These are phyloP conservation scores for Pythium volutum DNA, from an alignment of 352 stramenopile species.

Conservation along the genomic window DNA sequence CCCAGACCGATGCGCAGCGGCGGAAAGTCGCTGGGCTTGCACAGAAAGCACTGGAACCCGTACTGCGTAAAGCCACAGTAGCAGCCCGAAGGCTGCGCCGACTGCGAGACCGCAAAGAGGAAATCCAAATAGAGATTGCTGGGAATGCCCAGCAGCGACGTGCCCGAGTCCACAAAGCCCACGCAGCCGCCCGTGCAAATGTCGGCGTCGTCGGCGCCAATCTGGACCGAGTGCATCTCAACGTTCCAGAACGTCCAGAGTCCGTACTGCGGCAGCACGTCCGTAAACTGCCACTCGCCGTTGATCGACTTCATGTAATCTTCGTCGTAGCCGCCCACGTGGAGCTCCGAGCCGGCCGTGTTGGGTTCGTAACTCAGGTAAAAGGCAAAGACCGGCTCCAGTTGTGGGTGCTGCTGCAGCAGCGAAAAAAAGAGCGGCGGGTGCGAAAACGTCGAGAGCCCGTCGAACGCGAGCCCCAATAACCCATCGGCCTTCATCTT, in stretches of 20 bases:
- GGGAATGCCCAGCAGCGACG: constrained; percentile 94
- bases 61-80: constrained; percentile 81
- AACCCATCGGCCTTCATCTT: constrained; percentile 93
- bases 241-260: constrained; percentile 86
- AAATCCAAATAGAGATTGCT: constrained; percentile 73
- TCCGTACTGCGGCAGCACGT: constrained; percentile 74
- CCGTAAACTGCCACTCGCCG: constrained; percentile 62
- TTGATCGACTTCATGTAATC: constrained; percentile 44
- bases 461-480: constrained; percentile 94
- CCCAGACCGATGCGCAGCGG: constrained; percentile 62
- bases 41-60: constrained; percentile 82
- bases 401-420: constrained; percentile 51
- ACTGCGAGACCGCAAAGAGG: constrained; percentile 62
- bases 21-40: constrained; percentile 58
- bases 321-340: constrained; percentile 67
- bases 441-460: constrained; percentile 82
- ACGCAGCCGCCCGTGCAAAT: constrained; percentile 58
- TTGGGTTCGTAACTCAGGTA: constrained; percentile 92
- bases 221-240: constrained; percentile 57
- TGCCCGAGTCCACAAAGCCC: constrained; percentile 97
- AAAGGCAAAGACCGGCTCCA: constrained; percentile 93
- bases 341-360: constrained; percentile 64
- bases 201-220: constrained; percentile 40
- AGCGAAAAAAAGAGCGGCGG: constrained; percentile 70
- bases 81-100: constrained; percentile 57